Base-by-base conservation (phyloP, 2,329 filamentous ascomycete species). In the Phyllachora maydis region DNA sequence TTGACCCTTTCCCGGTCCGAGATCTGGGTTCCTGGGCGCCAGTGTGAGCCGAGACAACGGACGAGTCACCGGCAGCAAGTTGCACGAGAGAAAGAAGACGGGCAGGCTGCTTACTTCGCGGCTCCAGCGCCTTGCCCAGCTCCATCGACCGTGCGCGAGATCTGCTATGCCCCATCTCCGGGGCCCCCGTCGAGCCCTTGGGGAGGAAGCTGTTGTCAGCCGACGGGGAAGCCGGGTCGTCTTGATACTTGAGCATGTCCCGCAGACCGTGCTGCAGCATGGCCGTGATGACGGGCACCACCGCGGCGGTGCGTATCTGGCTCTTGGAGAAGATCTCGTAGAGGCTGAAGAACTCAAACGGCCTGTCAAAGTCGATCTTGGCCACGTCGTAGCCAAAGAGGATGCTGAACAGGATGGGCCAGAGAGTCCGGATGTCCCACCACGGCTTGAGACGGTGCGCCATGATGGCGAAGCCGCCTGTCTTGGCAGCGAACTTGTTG, bases 211-310 rank as follows among this genome's bases (percentile, higher is more conserved):
- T 28, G 25, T 32, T 24, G 17, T 46, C 41, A 4, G 29, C 30
- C 4, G 40, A 35, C 3, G 65, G 61, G 1, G 65, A 69, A 24
- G 64, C 57, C 1, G 63, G 56, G 30, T 69, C 61, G 26, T 63
- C 58, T 31, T 70, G 63, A 14, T 67, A 57, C 31, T 61, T 65
- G 24, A 72, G 54, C 5, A 77, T 54, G 27, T 74, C 65, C 31
- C 78, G 75, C 12, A 95, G 45, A 0, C 82, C 85, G 39, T 76
- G 71, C 39, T 90, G 78, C 2, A 98, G 52, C 82, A 98, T 90
- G 1, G 72, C 65, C 4, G 70, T 72, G 21, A 98, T 73, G 8
- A 91, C 71, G 0, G 73, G 62, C 13, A 93, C 52, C 5, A 81
- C 66, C 27, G 90, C 82, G 0, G 81, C 69, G 38, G 81, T 77